Evolutionary conservation across 2,329 filamentous ascomycete genomes (phyloP).

Genomic region (Cladosporium colombiae): DNA sequence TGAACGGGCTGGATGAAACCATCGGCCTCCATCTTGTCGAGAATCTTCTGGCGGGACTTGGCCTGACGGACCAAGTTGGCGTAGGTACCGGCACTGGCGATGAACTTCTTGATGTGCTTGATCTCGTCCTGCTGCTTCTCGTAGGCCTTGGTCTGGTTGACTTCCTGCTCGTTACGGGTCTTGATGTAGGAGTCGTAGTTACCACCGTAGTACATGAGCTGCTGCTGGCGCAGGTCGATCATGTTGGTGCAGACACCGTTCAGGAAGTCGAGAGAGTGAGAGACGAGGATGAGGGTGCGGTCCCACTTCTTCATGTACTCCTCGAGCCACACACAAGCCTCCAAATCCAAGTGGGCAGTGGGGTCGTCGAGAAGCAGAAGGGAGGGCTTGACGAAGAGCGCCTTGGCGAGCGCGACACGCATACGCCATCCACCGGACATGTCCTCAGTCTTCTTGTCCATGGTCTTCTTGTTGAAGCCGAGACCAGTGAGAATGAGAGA

Average conservation of each 20-base stretch:
- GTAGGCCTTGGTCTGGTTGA: constrained; percentile 99
- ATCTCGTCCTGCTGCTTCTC: constrained; percentile 99
- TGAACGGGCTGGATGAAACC: constrained; percentile 93
- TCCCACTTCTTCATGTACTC: constrained; percentile 99
- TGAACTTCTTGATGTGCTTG: constrained; percentile 99
- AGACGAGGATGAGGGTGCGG: constrained; percentile 91
- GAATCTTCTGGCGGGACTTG: constrained; percentile 98
- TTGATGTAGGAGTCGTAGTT: constrained; percentile 98
- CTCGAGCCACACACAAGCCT: constrained; percentile 99
- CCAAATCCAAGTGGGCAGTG: constrained; percentile 97
- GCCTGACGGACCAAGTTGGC: constrained; percentile 98
- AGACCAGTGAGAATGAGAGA: constrained; percentile 97
- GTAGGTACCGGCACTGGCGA: constrained; percentile 98
- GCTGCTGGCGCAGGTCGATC: constrained; percentile 93
- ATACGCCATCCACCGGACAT: constrained; percentile 99
- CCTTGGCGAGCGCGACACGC: constrained; percentile 96
- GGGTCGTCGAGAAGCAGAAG: constrained; percentile 96
- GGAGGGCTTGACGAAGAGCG: constrained; percentile 96
- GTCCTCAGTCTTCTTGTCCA: constrained; percentile 99
- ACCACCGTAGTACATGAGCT: constrained; percentile 96
- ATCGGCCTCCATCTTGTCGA: constrained; percentile 99
- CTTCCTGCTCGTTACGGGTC: constrained; percentile 90
- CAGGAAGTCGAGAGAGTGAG: constrained; percentile 97
- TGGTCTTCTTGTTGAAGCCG: constrained; percentile 97
- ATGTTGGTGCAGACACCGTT: constrained; percentile 98